Percentiles rank a stretch among this genome's conserved stretches.
phyloP scores from a whole-genome alignment of 768 basidiomycete genomes.

The Clathrus columnatus region DNA sequence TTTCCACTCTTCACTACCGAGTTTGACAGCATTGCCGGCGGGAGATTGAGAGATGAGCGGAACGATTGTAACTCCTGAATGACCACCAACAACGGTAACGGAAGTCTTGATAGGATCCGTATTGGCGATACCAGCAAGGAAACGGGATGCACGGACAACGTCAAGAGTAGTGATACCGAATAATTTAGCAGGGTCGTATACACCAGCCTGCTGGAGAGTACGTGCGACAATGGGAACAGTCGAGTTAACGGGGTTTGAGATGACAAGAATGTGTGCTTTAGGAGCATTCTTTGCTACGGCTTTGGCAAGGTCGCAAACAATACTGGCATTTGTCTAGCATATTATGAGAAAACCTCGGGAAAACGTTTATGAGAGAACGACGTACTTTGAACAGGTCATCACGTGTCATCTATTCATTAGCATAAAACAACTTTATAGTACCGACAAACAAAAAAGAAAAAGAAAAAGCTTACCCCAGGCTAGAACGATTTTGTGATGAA shows the following conservation, averaged over 20 bases:
- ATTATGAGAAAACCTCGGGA: conserved; percentile 11
- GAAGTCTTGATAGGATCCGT: conserved; percentile 55
- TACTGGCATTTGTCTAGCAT: conserved; percentile 86
- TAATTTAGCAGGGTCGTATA: conserved; percentile 79
- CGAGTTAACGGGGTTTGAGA: conserved; percentile 98
- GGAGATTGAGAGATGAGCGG: conserved; percentile 83
- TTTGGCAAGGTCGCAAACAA: conserved; percentile 91
- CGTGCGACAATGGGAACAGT: conserved; percentile 96
- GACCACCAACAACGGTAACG: conserved; percentile 89
- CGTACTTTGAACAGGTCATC: conserved; percentile 92
- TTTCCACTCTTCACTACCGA: conserved; percentile 59
- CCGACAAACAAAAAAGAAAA: conserved; percentile 4
- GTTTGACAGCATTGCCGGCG: conserved; percentile 56
- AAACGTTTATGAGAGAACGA: conserved; percentile 9
- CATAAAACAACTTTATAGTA: conserved; percentile 20
- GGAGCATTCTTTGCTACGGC: conserved; percentile 82
- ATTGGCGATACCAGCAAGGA: conserved; percentile 66
- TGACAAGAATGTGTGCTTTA: conserved; percentile 89
- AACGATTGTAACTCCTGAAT: conserved; percentile 96
- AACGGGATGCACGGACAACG: conserved; percentile 91
- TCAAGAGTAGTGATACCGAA: conserved; percentile 99
- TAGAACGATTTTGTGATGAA: conserved; percentile 24
- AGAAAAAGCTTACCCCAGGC: conserved; percentile 65
- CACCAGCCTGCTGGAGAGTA: conserved; percentile 84
- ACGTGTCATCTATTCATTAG: conserved; percentile 70